Evolutionary conservation across 2,329 filamentous ascomycete genomes (phyloP), one percentile per base, ranked within the genome.

Genomic region (Akanthomyces muscarius): DNA sequence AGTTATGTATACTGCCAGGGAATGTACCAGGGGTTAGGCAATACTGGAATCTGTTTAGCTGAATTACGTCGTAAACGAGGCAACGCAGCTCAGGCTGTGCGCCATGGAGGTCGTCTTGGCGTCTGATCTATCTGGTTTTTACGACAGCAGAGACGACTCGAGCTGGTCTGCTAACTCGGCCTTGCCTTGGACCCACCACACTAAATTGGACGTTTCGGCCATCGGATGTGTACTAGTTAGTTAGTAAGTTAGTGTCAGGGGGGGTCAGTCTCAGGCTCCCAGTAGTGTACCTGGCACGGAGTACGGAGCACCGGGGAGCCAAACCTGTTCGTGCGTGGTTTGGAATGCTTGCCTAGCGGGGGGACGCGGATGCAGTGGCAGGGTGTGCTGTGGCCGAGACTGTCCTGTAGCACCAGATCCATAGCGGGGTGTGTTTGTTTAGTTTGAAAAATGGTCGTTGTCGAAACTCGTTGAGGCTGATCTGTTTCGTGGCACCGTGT

Each of bases 401-500:
- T 44, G 44, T 50, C 60, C 52, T 51, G 60, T 56, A 33, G 60
- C 60, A 56, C 28, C 44, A 23, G 42, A 55, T 50, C 52, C 52
- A 44, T 50, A 23, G 36, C 38, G 33, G 42, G 51, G 30, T 41
- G 52, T 8, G 48, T 56, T 50, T 62, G 60, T 62, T 62, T 62
- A 42, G 60, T 62, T 62, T 62, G 52, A 62, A 48, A 48, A 14
- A 55, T 23, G 59, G 38, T 33, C 21, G 33, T 10, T 48, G 52
- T 50, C 52, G 60, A 57, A 56, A 62, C 44, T 52, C 50, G 52
- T 30, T 21, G 60, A 47, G 33, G 60, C n/a, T 62, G 60, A 62
- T 62, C 52, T 42, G 60, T 62, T 62, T 57, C 45, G 52, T 57
- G 38, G 52, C n/a, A 5, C 30, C 7, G 48, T 6, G 48, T 11